Conservation (phyloP, 2,329 filamentous ascomycete species). For the Colletotrichum liaoningense region DNA sequence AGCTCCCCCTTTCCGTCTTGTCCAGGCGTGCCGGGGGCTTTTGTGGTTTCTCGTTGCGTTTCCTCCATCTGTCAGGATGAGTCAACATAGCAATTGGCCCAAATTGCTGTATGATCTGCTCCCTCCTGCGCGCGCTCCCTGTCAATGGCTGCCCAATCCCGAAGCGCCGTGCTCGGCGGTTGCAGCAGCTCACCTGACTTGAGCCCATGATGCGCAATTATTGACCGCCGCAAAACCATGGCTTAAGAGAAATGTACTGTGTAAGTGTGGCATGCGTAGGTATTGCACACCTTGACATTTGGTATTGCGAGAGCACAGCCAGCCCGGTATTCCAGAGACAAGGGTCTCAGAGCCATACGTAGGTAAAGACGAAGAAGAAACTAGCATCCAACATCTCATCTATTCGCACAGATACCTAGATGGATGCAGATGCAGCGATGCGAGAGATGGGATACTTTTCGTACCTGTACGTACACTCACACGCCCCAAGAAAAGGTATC, state of each 20-base stretch:
- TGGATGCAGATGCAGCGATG: not conserved
- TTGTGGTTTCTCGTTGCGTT: constrained; percentile 13
- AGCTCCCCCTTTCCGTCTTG: not conserved
- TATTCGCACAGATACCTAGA: constrained; percentile 8
- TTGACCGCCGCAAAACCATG: constrained; percentile 42
- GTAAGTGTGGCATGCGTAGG: not conserved
- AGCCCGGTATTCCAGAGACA: not conserved
- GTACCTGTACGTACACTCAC: not conserved
- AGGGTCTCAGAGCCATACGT: constrained; percentile 34
- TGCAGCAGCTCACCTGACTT: constrained; percentile 43
- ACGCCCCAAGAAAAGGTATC: not conserved
- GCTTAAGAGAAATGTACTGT: not conserved
- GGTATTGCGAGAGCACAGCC: not conserved
- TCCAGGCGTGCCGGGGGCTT: not conserved
- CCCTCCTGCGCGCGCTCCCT: constrained; percentile 38
- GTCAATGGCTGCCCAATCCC: constrained; percentile 38
- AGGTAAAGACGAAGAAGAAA: constrained; percentile 36
- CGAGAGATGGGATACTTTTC: not conserved
- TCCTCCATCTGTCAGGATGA: constrained; percentile 9
- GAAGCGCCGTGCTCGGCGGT: constrained; percentile 37
- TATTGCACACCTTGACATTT: not conserved
- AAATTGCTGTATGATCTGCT: constrained; percentile 36
- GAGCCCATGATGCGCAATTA: constrained; percentile 37
- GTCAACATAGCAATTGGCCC: constrained; percentile 39
- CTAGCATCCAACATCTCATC: constrained; percentile 22